Evolutionary conservation across 2,329 filamentous ascomycete genomes (phyloP).

Genomic region (Eutypella sp.): DNA sequence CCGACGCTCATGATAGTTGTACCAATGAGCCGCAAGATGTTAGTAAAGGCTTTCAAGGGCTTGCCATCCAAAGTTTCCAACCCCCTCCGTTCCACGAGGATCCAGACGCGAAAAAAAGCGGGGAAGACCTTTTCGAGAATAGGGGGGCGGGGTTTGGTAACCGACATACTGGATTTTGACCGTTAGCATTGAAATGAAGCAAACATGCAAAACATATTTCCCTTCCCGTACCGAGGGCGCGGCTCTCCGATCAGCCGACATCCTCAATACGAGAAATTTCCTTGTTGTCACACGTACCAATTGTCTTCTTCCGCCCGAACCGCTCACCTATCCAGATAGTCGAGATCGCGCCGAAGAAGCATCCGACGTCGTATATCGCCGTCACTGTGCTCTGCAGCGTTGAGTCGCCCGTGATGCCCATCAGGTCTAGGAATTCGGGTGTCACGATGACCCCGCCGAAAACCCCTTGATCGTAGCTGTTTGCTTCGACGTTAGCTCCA

Average conservation of each 20-base stretch:
- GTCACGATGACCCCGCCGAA: constrained; percentile 52
- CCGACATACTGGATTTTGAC: background rate
- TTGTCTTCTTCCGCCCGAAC: constrained; percentile 28
- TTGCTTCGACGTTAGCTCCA: background rate
- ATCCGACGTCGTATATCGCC: constrained; percentile 55
- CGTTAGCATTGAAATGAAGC: too few relatives aligned
- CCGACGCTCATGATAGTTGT: constrained; percentile 29
- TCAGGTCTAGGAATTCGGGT: constrained; percentile 41
- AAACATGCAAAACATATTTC: too few relatives aligned
- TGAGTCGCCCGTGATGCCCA: constrained; percentile 18
- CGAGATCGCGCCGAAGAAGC: constrained; percentile 46
- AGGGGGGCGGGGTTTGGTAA: too few relatives aligned
- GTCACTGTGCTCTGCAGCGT: constrained; percentile 41
- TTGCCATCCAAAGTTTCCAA: background rate
- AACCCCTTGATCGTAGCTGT: constrained; percentile 43
- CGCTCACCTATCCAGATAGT: constrained; percentile 29
- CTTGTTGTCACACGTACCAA: constrained; percentile 7
- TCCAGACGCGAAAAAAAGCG: background rate
- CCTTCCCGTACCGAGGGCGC: too few relatives aligned
- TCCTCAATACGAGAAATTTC: background rate
- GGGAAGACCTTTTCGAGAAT: background rate
- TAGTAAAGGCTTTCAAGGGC: background rate
- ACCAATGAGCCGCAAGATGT: constrained; percentile 16
- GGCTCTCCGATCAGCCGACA: background rate
- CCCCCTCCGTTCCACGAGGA: background rate